Evolutionary conservation across 2,329 filamentous ascomycete species (phyloP).

Genomic region (Arthroderma sp.): DNA sequence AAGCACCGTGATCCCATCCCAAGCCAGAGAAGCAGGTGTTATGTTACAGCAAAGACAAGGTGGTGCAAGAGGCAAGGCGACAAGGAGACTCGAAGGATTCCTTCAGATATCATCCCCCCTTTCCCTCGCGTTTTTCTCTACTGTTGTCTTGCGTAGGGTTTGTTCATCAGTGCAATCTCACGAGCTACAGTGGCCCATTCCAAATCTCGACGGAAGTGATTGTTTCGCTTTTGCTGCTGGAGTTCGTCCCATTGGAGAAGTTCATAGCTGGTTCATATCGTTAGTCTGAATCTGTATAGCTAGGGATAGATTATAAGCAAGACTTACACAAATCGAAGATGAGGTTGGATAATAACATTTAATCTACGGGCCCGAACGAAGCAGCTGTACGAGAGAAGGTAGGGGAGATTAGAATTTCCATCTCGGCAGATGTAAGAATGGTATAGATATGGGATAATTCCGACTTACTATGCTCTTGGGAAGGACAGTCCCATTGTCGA

Average conservation of each 20-base stretch:
- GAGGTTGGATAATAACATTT: slow-evolving; percentile 97
- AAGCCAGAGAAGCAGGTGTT: too few relatives aligned
- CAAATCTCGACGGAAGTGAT: slow-evolving; percentile 56
- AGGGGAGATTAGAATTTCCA: background rate
- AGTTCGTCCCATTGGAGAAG: slow-evolving; percentile 89
- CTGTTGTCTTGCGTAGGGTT: slow-evolving; percentile 52
- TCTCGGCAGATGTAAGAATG: background rate
- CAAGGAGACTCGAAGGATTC: too few relatives aligned
- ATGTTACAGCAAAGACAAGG: too few relatives aligned
- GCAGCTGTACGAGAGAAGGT: slow-evolving; percentile 40
- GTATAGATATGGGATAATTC: background rate
- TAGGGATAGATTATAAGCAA: background rate
- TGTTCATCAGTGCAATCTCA: slow-evolving; percentile 92
- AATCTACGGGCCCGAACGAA: slow-evolving; percentile 83
- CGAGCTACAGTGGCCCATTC: slow-evolving; percentile 83
- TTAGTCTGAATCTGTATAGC: background rate
- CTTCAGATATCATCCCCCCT: too few relatives aligned
- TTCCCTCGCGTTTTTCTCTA: background rate
- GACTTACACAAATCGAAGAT: slow-evolving; percentile 69
- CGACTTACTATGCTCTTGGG: slow-evolving; percentile 65
- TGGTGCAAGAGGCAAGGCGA: too few relatives aligned
- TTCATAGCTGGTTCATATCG: slow-evolving; percentile 47
- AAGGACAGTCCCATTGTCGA: slow-evolving; percentile 65
- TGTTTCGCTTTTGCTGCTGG: slow-evolving; percentile 43
- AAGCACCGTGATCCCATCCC: too few relatives aligned